Conservation (phyloP, 257 asterid species). For the Cordia subcordata region DNA sequence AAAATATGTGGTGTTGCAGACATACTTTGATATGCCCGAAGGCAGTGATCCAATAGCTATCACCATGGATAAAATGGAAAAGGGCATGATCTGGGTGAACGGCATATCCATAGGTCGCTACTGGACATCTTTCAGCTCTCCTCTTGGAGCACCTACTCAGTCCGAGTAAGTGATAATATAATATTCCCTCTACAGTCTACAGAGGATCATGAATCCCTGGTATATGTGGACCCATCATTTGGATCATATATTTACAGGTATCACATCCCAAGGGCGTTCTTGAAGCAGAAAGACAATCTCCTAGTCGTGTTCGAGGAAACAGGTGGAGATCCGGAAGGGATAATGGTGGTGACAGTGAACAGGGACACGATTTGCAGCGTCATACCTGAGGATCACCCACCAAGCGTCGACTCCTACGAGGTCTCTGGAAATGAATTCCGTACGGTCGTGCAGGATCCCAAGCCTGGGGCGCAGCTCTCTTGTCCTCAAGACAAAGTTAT, state of each 20-base stretch:
- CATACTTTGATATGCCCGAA: conserved; percentile 61
- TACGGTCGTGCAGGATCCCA: conserved; percentile 24
- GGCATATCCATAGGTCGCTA: conserved; percentile 66
- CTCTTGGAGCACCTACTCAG: conserved; percentile 57
- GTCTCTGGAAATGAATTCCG: conserved; percentile 31
- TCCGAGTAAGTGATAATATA: conserved; percentile 37
- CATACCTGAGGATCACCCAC: conserved; percentile 47
- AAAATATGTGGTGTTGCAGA: conserved; percentile 16
- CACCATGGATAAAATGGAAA: conserved; percentile 49
- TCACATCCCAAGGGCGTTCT: conserved; percentile 60
- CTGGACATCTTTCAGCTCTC: conserved; percentile 62
- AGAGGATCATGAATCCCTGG: too few relatives aligned
- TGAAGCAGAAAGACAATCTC: conserved; percentile 46
- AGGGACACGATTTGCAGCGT: conserved; percentile 66
- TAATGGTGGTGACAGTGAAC: conserved; percentile 42
- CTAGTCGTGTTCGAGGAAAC: conserved; percentile 62
- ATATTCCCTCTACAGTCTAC: too few relatives aligned
- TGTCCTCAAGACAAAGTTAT: conserved; percentile 28
- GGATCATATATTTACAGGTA: neutral
- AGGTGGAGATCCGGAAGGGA: conserved; percentile 44
- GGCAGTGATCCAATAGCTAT: conserved; percentile 55
- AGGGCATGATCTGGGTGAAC: conserved; percentile 74
- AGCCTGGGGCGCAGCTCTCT: conserved; percentile 30
- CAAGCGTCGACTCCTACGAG: conserved; percentile 33
- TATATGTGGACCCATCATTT: too few relatives aligned